Evolutionary conservation across 2,329 filamentous ascomycete species (phyloP), one percentile per base, ranked within the genome.

Genomic region (Diplodia corticola): DNA sequence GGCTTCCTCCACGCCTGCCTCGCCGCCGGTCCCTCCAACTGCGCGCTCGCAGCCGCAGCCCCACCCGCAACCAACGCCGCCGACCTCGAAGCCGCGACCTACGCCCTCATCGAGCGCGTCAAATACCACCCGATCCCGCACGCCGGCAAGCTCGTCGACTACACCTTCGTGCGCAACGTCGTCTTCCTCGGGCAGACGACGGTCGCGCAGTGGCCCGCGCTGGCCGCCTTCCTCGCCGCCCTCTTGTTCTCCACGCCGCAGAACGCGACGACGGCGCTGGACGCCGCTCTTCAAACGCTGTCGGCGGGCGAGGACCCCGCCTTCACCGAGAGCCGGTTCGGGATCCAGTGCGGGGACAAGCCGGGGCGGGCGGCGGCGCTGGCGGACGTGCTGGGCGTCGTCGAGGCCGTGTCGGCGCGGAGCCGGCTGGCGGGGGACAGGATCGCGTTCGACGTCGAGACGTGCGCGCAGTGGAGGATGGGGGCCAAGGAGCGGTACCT

Each of bases 371-470:
- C 46, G n/a, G 28, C 20, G 2, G 13, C 26, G 2, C 7, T 35
- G 20, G 35, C 40, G 10, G 48, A 63, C n/a, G 49, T 63, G 15
- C 15, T 51, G 10, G 33, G 30, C 10, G 33, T 22, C 3, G n/a
- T 63, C 3, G 33, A 28, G 3, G 46, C 51, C 10, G 20, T 53
- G 13, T n/a, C 5, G 17, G 4, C 40, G 3, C 12, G 20, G 7
- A 63, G 60, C 60, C 44, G 40, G 24, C 1, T 73, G 3, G 72
- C 70, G 17, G 61, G 63, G 13, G 70, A 74, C 35, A 54, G 73
- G 50, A 65, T 72, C 12, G 37, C 65, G 17, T 73, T 67, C 48
- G 65, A 67, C 2, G 17, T 53, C 51, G 70, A 79, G 77, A 6
- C 28, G 0, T 71, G 70, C 20, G 67, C 70, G 20, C 67, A 68